These are phyloP conservation scores for Neurospora crassa DNA, from an alignment of 2,329 filamentous ascomycete genomes.

Conservation along the genomic window DNA sequence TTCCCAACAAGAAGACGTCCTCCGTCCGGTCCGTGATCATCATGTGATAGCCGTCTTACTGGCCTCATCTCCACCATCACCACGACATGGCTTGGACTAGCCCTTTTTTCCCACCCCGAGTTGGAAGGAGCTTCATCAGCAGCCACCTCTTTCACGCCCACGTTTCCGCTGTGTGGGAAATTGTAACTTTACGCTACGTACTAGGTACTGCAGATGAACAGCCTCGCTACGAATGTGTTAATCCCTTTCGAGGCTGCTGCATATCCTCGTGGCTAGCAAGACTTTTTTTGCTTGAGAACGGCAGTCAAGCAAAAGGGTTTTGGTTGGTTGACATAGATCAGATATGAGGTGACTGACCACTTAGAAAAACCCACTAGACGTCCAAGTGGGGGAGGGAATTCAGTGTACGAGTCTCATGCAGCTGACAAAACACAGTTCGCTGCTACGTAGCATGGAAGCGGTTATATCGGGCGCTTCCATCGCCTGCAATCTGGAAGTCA, in stretches of 20 bases:
- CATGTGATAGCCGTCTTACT: background rate
- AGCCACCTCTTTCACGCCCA: background rate
- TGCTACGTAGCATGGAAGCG: background rate
- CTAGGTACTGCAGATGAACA: background rate
- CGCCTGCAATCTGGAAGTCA: background rate
- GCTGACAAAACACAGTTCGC: background rate
- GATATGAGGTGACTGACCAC: background rate
- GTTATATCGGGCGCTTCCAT: background rate
- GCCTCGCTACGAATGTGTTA: background rate
- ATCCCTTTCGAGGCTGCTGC: background rate
- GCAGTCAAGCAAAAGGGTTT: background rate
- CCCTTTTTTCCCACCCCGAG: background rate
- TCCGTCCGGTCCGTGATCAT: background rate
- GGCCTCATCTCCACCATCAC: background rate
- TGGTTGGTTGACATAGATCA: background rate
- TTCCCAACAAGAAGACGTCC: background rate
- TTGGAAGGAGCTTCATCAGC: background rate
- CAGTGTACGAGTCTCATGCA: background rate
- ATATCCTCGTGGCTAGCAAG: background rate
- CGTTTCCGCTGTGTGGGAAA: background rate
- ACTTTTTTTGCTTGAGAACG: background rate
- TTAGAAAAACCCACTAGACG: background rate
- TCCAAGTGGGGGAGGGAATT: background rate
- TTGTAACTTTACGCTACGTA: background rate
- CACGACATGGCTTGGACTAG: background rate